A percentile compares a stretch with the other conserved stretches of the same genome.
Evolutionary conservation across 2,329 filamentous ascomycete species (phyloP).

Genomic region (Pyricularia grisea): DNA sequence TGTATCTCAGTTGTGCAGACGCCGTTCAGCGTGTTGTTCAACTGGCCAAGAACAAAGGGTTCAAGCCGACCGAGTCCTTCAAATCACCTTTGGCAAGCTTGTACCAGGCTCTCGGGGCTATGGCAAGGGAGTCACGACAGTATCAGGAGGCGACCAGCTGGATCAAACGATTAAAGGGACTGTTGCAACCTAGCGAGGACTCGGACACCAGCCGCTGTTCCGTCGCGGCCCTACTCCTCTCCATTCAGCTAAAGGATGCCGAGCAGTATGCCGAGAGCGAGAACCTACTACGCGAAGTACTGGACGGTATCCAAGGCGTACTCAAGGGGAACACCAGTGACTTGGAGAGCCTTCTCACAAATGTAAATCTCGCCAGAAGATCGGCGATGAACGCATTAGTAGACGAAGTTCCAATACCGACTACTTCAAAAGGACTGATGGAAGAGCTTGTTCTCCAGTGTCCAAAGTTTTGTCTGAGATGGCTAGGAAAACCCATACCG

Average conservation of each 20-base stretch:
- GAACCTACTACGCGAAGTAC: constrained; percentile 34
- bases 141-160: constrained; percentile 45
- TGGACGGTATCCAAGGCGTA: constrained; percentile 46
- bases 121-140: constrained; percentile 36
- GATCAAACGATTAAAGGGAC: constrained; percentile 35
- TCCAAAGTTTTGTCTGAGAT: constrained; percentile 50
- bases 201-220: constrained; percentile 41
- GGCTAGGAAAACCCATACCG: constrained; percentile 48
- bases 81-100: constrained; percentile 35
- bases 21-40: constrained; percentile 26
- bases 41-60: constrained; percentile 22
- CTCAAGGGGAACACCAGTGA: constrained; percentile 50
- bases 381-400: constrained; percentile 40
- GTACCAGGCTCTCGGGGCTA: constrained; percentile 37
- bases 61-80: constrained; percentile 17
- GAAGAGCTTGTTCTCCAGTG: constrained; percentile 48
- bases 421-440: constrained; percentile 26
- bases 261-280: constrained; percentile 27
- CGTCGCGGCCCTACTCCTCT: constrained; percentile 43
- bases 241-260: constrained; percentile 40
- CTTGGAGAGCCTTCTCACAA: constrained; percentile 50
- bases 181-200: constrained; percentile 28
- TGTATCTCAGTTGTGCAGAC: constrained; percentile 29
- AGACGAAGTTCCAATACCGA: constrained; percentile 6
- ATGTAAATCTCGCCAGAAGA: constrained; percentile 45